A percentile compares a stretch with the other conserved stretches of the same genome.
Conservation (phyloP, 2,329 filamentous ascomycete species). For the Aurifilum marmelostoma region DNA sequence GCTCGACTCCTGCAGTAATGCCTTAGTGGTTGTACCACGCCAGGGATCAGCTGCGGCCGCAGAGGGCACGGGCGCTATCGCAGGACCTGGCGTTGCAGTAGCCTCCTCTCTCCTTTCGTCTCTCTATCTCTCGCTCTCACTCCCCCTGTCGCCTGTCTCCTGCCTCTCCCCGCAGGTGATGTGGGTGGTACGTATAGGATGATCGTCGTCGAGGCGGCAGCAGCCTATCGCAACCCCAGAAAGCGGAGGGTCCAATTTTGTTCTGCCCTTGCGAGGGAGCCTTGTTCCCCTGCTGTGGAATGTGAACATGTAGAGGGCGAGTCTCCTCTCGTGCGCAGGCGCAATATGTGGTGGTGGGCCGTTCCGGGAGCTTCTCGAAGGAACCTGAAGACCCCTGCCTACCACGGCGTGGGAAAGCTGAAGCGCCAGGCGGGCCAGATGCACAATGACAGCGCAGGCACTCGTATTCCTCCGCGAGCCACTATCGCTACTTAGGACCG, state of each 20-base stretch:
- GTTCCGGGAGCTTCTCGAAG: conserved; percentile 28
- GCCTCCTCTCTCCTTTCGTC: background rate
- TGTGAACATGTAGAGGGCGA: conserved; percentile 29
- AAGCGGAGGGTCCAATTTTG: conserved; percentile 1
- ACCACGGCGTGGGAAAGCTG: conserved; percentile 20
- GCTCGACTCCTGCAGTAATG: conserved; percentile 35
- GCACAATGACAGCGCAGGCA: conserved; percentile 36
- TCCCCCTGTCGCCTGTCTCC: conserved; percentile 17
- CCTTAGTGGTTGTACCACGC: conserved; percentile 36
- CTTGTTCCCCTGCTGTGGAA: conserved; percentile 16
- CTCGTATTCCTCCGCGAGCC: conserved; percentile 41
- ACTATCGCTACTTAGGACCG: conserved; percentile 31
- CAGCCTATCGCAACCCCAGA: conserved; percentile 30
- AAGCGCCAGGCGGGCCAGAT: conserved; percentile 28
- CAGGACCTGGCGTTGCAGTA: conserved; percentile 28
- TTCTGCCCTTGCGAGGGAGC: conserved; percentile 21
- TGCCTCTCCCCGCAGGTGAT: conserved; percentile 23
- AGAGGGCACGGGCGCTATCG: conserved; percentile 32
- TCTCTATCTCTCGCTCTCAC: background rate
- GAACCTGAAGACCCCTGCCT: conserved; percentile 14
- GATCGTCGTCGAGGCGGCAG: background rate
- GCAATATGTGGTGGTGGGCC: conserved; percentile 24
- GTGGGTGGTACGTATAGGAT: conserved; percentile 9
- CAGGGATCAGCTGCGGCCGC: conserved; percentile 35
- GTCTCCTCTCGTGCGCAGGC: conserved; percentile 25